Evolutionary conservation across 2,329 filamentous ascomycete species (phyloP).

Genomic region (Epichloe aotearoae): DNA sequence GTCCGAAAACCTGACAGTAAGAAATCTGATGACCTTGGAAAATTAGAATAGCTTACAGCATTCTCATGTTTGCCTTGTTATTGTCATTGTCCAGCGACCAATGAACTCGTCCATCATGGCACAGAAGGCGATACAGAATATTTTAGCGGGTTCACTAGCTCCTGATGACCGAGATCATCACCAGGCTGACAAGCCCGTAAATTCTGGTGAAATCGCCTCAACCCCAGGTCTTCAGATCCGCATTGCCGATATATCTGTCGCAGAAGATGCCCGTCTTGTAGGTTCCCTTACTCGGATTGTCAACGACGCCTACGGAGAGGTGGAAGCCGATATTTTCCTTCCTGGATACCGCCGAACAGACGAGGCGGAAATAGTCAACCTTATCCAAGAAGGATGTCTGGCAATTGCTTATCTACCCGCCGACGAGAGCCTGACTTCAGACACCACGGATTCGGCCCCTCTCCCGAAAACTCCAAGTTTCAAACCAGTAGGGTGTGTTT

Average conservation of each 20-base stretch:
- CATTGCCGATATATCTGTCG: constrained; percentile 10
- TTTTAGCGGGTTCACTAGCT: not conserved
- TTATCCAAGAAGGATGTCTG: constrained; percentile 12
- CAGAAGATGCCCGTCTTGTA: constrained; percentile 9
- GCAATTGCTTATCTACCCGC: constrained; percentile 11
- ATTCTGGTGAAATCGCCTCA: not conserved
- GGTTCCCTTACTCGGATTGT: constrained; percentile 12
- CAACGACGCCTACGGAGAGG: constrained; percentile 14
- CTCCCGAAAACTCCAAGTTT: not conserved
- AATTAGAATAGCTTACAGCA: not conserved
- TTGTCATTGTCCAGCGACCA: not conserved
- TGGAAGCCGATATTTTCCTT: constrained; percentile 15
- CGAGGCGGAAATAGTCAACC: constrained; percentile 9
- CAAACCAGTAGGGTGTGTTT: constrained; percentile 15
- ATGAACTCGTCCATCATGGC: not conserved
- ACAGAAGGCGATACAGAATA: not conserved
- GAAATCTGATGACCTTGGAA: too few species aligned
- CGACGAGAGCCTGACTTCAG: not conserved
- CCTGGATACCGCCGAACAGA: constrained; percentile 15
- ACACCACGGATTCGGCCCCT: not conserved
- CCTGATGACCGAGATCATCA: not conserved
- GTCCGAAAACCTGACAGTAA: too few species aligned
- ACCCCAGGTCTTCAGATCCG: constrained; percentile 6
- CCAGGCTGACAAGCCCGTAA: not conserved
- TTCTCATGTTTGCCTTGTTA: not conserved